Evolutionary conservation across 1,284 basidiomycete species (phyloP), one percentile per base, ranked within the genome.

Genomic region (Pseudomicrostroma phylloplanum): DNA sequence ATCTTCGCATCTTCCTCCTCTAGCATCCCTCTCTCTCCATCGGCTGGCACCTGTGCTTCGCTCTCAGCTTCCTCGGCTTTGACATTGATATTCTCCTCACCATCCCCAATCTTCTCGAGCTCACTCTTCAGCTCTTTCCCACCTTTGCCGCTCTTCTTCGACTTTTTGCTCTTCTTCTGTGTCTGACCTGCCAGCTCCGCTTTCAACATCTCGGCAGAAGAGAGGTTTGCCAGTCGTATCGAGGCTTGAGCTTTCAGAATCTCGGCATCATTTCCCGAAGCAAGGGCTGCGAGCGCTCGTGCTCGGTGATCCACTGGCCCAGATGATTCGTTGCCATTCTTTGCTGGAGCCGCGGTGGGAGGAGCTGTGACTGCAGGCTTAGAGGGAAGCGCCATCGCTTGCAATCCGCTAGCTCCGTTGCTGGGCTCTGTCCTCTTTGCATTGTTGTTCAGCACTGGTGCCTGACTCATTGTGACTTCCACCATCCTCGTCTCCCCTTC

Each of bases 121-220:
- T 60, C 53, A 49, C 40, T 58, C 25, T 1, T 61, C 57, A n/a
- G 56, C 41, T 25, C 43, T 25, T 49, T 56, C 4, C 51, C 25
- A 7, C 51, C 21, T 15, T 21, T 13, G 46, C 46, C 46, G 30
- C 30, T 36, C 30, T 36, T 36, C 30, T 36, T 36, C 17, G 65
- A 62, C 42, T 66, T 61, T 64, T 63, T 62, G 59, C 46, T 46
- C 26, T 51, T 39, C 49, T 58, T 61, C 40, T 63, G 86, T 59
- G 83, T 76, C 59, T 86, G 81, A 43, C 87, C 87, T 64, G 86
- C 85, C 68, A 98, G 81, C 81, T 97, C 90, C 58, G 92, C 92
- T 81, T 91, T 93, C 70, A 98, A 83, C 78, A 88, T 86, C 77
- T 96, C 90, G 62, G 92, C 93, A 53, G 94, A 94, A 81, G 87